Base-by-base conservation (phyloP, 768 basidiomycete genomes). In the Lactarius deliciosus region DNA sequence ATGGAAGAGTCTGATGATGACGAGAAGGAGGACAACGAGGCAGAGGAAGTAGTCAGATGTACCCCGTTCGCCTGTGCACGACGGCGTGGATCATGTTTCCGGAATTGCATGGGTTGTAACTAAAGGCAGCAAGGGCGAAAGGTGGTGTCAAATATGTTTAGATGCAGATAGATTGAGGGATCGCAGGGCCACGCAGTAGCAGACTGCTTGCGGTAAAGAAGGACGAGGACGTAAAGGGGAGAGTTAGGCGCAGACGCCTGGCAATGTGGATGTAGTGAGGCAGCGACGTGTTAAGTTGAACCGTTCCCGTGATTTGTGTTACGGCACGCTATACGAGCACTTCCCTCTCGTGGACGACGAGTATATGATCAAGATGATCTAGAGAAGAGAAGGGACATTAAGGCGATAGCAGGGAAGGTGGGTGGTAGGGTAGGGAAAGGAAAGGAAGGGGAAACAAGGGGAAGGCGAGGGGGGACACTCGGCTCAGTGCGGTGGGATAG, bases 1-100 rank as follows among this genome's bases (percentile, higher is more conserved):
- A 79, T 79, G 72, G 79, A 77, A 64, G 79, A 75, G 68, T 74
- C 77, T 70, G 76, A 74, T 66, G 81, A 77, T 72, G 82, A 78
- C 69, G 79, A 74, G 73, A 82, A 79, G 75, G 81, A 79, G 38
- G 79, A 76, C 66, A 77, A 75, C 55, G 80, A 80, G 74, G 76
- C 76, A 61, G 75, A 72, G 65, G 82, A 80, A 70, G 75, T 74
- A 71, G 79, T 75, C 66, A 76, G 70, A 62, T 77, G 76, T 71
- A 80, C 74, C 73, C 64, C 60, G 22, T 65, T 61, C 53, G 61
- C 43, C 61, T 50, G 70, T 36, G 59, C 57, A 43, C 41, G 62
- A 50, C 43, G 57, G 61, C 62, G 55, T 60, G 68, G 38, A 38
- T 71, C 70, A 43, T 65, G 67, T 56, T 68, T 70, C 64, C 66